Base-by-base conservation (phyloP, 345 rosid species). In the Geranium rotundifolium region DNA sequence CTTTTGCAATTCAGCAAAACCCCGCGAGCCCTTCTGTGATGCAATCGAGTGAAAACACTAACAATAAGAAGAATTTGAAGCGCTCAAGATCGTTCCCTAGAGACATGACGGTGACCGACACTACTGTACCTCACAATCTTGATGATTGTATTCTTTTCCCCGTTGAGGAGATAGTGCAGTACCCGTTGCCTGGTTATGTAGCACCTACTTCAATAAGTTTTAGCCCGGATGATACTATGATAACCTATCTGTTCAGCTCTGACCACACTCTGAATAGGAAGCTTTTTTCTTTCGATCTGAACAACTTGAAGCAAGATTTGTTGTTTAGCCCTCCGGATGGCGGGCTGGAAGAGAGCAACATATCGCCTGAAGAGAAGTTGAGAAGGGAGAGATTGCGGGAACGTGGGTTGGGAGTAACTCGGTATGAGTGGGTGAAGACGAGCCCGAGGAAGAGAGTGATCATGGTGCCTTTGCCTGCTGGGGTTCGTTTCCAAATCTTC, bases 351-450 rank as follows among this genome's bases (percentile, higher is more conserved):
- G 98, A 92, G 81, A 82, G 79, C 52, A 92, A 89, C 64, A 87
- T 92, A 61, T 84, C 98, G 0, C 74, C 87, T 0, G 97, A 92
- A 63, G 98, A 92, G 76, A 92, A 86, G 71, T 66, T 92, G 71
- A 84, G 98, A 67, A 82, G 98, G 74, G 98, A 92, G 73, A 87
- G 98, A 78, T 69, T 72, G 13, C 75, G 98, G 70, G 96, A 92
- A 65, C 93, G 96, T 30, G 97, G 98, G 0, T 73, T 92, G 71
- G 98, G 98, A 8, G 98, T 92, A 19, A 92, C 98, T 0, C 82
- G 86, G 29, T 92, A 85, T 57, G 98, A 92, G 71, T 92, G 98
- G 98, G 85, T 86, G 64, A 87, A 89, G 84, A 76, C 87, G 1
- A 75, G 78, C 76, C 65, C 72, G 1, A 84, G 83, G 76, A 87